Evolutionary conservation across 2,329 filamentous ascomycete species (phyloP), one percentile per base, ranked within the genome.

Genomic region (Nemania serpens): DNA sequence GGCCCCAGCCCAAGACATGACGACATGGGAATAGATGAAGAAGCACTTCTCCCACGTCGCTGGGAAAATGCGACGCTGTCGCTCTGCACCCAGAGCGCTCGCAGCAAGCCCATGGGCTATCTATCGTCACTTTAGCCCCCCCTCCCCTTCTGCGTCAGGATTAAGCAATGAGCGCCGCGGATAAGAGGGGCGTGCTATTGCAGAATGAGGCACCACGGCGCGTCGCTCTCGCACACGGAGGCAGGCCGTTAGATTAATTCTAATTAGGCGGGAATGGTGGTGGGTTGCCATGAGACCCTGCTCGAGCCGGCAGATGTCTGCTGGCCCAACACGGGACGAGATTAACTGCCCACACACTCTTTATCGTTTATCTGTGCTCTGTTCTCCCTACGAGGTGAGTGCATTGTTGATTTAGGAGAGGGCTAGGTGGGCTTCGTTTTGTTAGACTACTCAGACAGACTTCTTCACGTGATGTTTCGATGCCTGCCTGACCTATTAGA

Each of bases 211-310:
- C 48, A 50, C 12, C 34, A 37, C 48, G 33, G 10, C 42, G 18
- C 13, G 42, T 52, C 22, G 22, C 34, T 48, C 18, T 55, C 34
- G 11, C 22, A 29, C 15, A 10, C 34, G 50, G 58, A 54, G 29
- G 46, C 12, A 22, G 10, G 10, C 2, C 9, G 12, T 46, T 58
- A 61, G 25, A 61, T 61, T 61, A 54, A 63, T 41, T 61, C 36
- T 54, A 61, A 58, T 58, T 61, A 61, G 61, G 54, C 54, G 58
- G 17, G 46, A 60, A 45, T 33, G 5, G 12, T n/a, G 33, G 22
- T 57, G 29, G 48, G 48, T 46, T 52, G 18, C 18, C 18, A 34
- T 51, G 22, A 56, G 45, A 51, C 36, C 33, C 33, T 45, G 18
- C 49, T 36, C 39, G 33, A 34, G 17, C 57, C 57, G 53, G 61